Evolutionary conservation across 179 eudicot species (phyloP), one percentile per base, ranked within the genome.

Genomic region (Silene noctiflora): DNA sequence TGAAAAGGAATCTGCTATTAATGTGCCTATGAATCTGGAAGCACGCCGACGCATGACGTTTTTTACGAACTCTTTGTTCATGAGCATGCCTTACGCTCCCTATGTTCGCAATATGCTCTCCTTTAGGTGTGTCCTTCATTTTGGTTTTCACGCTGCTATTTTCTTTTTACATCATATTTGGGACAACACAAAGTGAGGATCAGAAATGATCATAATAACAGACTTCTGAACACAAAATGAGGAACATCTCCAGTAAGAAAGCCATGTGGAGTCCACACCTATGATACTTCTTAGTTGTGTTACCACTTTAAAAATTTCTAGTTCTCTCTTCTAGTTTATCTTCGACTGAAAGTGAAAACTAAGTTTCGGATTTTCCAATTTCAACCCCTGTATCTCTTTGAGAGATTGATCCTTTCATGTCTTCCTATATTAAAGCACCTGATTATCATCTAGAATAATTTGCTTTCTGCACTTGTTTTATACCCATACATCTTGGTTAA

Each of bases 21-120:
- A 96, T 80, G 98, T 96, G 74, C 99, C 99, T 19, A 96, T 82
- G 84, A 96, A 94, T 85, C 76, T 94, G 84, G 99, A 96, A 48
- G 99, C 99, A 77, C 99, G 99, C 24, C 89, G 99, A 9, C 90
- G 99, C 67, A 91, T 91, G 84, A 90, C 99, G 51, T 96, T 96
- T 84, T 96, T 96, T 76, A 88, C 99, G 8, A 96, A 96, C 81
- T 96, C 99, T 33, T 86, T 96, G 74, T 96, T 91, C 77, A 96
- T 96, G 99, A 91, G 81, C 72, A 96, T 96, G 97, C 99, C 99
- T 55, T 65, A 77, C 62, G 98, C 99, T 83, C 99, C 99, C 24
- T 89, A 83, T 88, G 99, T 93, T 79, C 94, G 96, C 44, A 86
- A 96, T 78, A 96, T 96, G 99, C 93, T 96, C 66, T 96, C 99